Evolutionary conservation across 129 eudicot genomes (phyloP).

Genomic region (Helianthus tuberosus): DNA sequence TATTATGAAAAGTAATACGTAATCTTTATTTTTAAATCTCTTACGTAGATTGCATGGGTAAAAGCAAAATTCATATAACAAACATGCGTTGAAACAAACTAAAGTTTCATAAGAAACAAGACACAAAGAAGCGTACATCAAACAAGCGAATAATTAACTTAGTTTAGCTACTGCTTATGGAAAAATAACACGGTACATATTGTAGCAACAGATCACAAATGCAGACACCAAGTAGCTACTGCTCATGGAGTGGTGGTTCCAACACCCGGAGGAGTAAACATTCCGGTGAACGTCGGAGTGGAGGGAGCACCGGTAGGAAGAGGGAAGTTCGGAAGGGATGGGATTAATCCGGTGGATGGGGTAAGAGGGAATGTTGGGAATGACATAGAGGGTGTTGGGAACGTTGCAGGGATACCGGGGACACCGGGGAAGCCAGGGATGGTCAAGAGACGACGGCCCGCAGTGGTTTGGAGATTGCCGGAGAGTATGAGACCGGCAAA

Average conservation of each 20-base stretch:
- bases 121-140: neutral
- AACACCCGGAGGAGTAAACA: constrained; percentile 18
- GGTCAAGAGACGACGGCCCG: constrained; percentile 36
- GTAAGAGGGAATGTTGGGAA: constrained; percentile 30
- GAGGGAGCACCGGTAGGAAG: constrained; percentile 1
- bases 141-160: constrained; percentile 4
- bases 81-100: neutral
- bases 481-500: constrained; percentile 22
- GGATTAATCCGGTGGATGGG: constrained; percentile 22
- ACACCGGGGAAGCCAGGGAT: constrained; percentile 25
- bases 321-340: constrained; percentile 27
- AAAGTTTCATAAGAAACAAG: neutral
- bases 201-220: neutral
- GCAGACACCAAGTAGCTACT: neutral
- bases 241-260: constrained; percentile 28
- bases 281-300: constrained; percentile 25
- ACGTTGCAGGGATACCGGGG: constrained; percentile 15
- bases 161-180: neutral
- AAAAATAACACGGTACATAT: constrained; percentile 12
- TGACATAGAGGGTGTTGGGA: neutral
- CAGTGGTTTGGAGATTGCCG: constrained; percentile 22
- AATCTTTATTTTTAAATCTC: too few relatives aligned
- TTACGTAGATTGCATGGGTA: neutral
- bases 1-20: too few relatives aligned
- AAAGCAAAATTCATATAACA: neutral